phyloP scores from a whole-genome alignment of 1,284 basidiomycete genomes.

The Megacollybia platyphylla region DNA sequence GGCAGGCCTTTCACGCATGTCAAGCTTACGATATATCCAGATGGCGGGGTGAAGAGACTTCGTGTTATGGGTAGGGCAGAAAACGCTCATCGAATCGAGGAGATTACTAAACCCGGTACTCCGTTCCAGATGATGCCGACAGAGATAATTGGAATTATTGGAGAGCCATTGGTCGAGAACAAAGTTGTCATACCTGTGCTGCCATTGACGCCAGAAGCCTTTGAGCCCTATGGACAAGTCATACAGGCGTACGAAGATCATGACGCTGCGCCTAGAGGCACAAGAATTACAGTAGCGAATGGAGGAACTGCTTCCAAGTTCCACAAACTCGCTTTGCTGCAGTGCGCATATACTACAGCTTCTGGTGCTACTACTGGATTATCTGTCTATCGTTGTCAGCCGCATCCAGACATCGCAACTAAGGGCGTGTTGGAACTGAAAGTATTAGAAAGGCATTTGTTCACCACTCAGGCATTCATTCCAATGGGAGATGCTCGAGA shows the following conservation, averaged over 20 bases:
- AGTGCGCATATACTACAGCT: slow-evolving; percentile 48
- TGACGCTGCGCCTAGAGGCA: slow-evolving; percentile 50
- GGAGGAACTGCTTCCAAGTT: slow-evolving; percentile 83
- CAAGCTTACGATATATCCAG: slow-evolving; percentile 83
- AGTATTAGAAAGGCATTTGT: slow-evolving; percentile 64
- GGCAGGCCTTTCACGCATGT: slow-evolving; percentile 70
- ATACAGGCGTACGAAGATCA: slow-evolving; percentile 72
- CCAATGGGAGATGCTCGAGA: slow-evolving; percentile 59
- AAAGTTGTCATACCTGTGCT: slow-evolving; percentile 45
- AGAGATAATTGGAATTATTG: slow-evolving; percentile 3
- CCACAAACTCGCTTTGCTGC: slow-evolving; percentile 68
- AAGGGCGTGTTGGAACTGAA: slow-evolving; percentile 41
- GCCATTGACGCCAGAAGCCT: slow-evolving; percentile 73
- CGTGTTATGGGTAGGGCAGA: slow-evolving; percentile 66
- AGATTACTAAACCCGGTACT: slow-evolving; percentile 1
- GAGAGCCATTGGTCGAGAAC: slow-evolving; percentile 5
- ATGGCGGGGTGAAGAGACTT: slow-evolving; percentile 91
- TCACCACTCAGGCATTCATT: slow-evolving; percentile 80
- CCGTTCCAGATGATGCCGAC: slow-evolving; percentile 2
- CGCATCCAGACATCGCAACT: slow-evolving; percentile 29
- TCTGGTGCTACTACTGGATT: slow-evolving; percentile 48
- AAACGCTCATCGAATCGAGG: background rate
- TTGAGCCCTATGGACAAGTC: slow-evolving; percentile 75
- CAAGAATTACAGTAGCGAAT: slow-evolving; percentile 71
- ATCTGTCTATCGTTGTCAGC: slow-evolving; percentile 65